Evolutionary conservation across 306 rosid genomes (phyloP).

Genomic region (Pterocarpus macrocarpus): DNA sequence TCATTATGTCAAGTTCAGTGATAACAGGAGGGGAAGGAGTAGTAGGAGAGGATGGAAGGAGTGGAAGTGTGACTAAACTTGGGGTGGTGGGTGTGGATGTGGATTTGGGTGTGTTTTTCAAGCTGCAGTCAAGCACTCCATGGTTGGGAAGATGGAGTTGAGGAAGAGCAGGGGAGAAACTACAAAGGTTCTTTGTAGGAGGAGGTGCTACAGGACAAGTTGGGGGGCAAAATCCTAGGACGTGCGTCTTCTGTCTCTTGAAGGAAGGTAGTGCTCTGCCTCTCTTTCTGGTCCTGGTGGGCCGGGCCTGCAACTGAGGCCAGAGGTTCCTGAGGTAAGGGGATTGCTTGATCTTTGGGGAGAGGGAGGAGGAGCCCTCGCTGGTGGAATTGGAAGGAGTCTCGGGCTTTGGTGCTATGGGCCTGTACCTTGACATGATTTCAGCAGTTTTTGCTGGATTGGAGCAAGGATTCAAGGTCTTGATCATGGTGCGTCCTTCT

Average conservation of each 20-base stretch:
- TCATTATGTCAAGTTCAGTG: background rate
- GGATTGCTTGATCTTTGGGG: constrained; percentile 65
- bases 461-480: constrained; percentile 62
- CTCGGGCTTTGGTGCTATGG: constrained; percentile 79
- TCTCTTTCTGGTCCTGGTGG: constrained; percentile 73
- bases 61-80: constrained; percentile 60
- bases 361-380: constrained; percentile 43
- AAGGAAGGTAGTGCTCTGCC: constrained; percentile 55
- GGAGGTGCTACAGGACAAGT: constrained; percentile 45
- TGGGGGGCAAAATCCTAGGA: constrained; percentile 42
- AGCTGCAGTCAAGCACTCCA: background rate
- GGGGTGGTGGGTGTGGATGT: background rate
- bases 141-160: constrained; percentile 44
- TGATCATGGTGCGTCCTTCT: constrained; percentile 56
- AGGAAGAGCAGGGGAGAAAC: constrained; percentile 50
- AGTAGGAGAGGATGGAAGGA: constrained; percentile 50
- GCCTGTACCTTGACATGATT: constrained; percentile 78
- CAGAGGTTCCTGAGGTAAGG: constrained; percentile 63
- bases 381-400: constrained; percentile 34
- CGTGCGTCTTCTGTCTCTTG: constrained; percentile 56
- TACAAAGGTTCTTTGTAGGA: constrained; percentile 30
- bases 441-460: constrained; percentile 65
- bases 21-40: constrained; percentile 10
- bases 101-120: no score
- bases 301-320: constrained; percentile 61